Evolutionary conservation across 2,329 filamentous ascomycete species (phyloP), one percentile per base, ranked within the genome.

Genomic region (Penicillium hordei): DNA sequence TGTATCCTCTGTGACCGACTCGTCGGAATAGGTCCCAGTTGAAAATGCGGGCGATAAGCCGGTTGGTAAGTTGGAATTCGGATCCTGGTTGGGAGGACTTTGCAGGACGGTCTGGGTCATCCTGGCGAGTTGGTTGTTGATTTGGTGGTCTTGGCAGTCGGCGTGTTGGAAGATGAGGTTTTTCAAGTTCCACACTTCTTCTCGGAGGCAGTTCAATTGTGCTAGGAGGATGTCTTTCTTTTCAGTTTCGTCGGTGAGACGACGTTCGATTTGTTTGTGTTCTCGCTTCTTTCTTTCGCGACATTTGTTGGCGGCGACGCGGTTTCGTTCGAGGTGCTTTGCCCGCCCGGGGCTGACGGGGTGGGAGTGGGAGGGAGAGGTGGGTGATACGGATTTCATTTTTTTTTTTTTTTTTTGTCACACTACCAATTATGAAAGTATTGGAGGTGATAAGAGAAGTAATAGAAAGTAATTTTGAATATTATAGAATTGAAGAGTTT

Each of bases 261-360:
- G 36, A 8, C 45, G 57, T 38, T 67, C 56, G 19, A 67, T 66
- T 29, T 58, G 44, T 12, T 65, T 52, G 31, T 67, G 59, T 48
- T 66, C 60, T 6, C 55, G 23, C 58, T 68, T 68, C 36, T 64
- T 66, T 40, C 65, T 61, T 15, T 55, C 34, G 13, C 65, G 61
- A 42, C 64, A 67, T 51, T 67, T 67, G 53, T 62, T 67, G 21
- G 65, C 65, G 25, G 65, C 64, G 40, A 67, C 53, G 19, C 65
- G 63, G 51, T 67, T 67, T 33, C 65, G 60, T 55, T 67, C 65
- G 36, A 67, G 62, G 39, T 67, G 65, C 34, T 46, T 61, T 10
- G 64, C 60, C 6, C 52, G 53, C 48, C 49, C 39, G 31, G 53
- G 53, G 39, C 31, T 55, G 9, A 55, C 23, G 21, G 29, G 8